Conservation (phyloP, 176 grass and related monocot genomes). For the Ensete ventricosum region DNA sequence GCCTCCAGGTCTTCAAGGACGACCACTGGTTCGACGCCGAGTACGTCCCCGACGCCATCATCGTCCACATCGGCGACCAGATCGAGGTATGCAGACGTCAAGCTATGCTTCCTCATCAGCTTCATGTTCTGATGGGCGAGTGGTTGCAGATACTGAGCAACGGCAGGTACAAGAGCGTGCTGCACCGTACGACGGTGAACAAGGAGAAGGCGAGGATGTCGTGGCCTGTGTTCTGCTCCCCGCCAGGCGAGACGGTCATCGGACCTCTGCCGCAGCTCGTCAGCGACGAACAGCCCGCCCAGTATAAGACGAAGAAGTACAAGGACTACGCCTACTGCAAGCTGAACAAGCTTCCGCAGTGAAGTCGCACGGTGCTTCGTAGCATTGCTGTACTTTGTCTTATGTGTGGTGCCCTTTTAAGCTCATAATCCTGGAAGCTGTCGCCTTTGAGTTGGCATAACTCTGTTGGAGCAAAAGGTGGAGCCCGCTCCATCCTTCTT, state of each 20-base stretch:
- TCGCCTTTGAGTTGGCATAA: too few relatives aligned
- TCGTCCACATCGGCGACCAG: constrained; percentile 74
- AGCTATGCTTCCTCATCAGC: constrained; percentile 7
- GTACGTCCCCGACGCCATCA: constrained; percentile 49
- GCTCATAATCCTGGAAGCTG: too few relatives aligned
- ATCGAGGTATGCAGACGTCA: constrained; percentile 45
- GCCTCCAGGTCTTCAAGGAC: constrained; percentile 62
- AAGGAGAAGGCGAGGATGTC: constrained; percentile 61
- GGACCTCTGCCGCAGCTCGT: constrained; percentile 50
- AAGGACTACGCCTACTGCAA: constrained; percentile 73
- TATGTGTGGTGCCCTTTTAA: too few relatives aligned
- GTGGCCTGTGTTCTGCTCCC: constrained; percentile 65
- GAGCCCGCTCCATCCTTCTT: too few relatives aligned
- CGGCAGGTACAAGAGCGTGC: constrained; percentile 62
- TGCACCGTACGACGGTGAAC: constrained; percentile 49
- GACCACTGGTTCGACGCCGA: constrained; percentile 43
- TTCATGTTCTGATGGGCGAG: neutral
- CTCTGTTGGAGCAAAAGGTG: too few relatives aligned
- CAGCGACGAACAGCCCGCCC: constrained; percentile 29
- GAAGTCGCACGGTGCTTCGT: neutral
- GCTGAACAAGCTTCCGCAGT: constrained; percentile 70
- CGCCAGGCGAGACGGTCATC: constrained; percentile 35
- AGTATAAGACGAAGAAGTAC: constrained; percentile 64
- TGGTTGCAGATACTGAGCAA: constrained; percentile 56
- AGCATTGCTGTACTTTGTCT: too few relatives aligned